Conservation (phyloP, 495 filamentous ascomycete genomes). For the Trichoderma reesei region DNA sequence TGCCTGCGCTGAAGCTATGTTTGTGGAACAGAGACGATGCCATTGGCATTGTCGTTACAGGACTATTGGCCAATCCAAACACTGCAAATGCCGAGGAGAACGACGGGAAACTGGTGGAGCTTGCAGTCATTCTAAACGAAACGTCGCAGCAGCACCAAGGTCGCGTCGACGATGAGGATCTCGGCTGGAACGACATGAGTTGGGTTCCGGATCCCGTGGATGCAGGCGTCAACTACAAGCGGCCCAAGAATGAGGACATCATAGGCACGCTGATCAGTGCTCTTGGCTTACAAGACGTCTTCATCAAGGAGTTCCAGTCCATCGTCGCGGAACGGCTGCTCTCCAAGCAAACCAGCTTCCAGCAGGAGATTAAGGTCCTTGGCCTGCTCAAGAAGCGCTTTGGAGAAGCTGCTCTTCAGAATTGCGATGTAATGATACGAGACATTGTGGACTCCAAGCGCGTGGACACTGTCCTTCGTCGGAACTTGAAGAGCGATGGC, state of each 20-base stretch:
- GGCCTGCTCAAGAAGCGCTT: slow-evolving; percentile 84
- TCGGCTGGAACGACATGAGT: slow-evolving; percentile 81
- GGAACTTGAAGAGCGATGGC: slow-evolving; percentile 19
- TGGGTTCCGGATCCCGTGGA: slow-evolving; percentile 92
- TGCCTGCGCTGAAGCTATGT: slow-evolving; percentile 73
- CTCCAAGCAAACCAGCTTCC: slow-evolving; percentile 55
- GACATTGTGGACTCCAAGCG: slow-evolving; percentile 82
- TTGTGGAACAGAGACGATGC: slow-evolving; percentile 92
- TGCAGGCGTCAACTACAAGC: slow-evolving; percentile 82
- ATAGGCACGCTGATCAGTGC: slow-evolving; percentile 80
- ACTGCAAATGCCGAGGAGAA: slow-evolving; percentile 36
- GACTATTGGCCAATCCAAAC: slow-evolving; percentile 62
- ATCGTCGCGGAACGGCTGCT: slow-evolving; percentile 78
- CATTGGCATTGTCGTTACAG: slow-evolving; percentile 73
- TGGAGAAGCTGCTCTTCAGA: slow-evolving; percentile 74
- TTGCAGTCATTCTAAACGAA: slow-evolving; percentile 64
- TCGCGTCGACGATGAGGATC: slow-evolving; percentile 48
- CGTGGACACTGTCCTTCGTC: slow-evolving; percentile 55
- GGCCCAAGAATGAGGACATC: slow-evolving; percentile 83
- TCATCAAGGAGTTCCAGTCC: slow-evolving; percentile 85
- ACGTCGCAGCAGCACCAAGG: slow-evolving; percentile 37
- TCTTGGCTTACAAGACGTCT: slow-evolving; percentile 76
- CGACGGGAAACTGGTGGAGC: slow-evolving; percentile 50
- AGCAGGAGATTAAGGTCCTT: slow-evolving; percentile 67
- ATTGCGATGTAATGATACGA: slow-evolving; percentile 92